Evolutionary conservation across 2,329 filamentous ascomycete species (phyloP), one percentile per base, ranked within the genome.

Genomic region (Penicillium sp.): DNA sequence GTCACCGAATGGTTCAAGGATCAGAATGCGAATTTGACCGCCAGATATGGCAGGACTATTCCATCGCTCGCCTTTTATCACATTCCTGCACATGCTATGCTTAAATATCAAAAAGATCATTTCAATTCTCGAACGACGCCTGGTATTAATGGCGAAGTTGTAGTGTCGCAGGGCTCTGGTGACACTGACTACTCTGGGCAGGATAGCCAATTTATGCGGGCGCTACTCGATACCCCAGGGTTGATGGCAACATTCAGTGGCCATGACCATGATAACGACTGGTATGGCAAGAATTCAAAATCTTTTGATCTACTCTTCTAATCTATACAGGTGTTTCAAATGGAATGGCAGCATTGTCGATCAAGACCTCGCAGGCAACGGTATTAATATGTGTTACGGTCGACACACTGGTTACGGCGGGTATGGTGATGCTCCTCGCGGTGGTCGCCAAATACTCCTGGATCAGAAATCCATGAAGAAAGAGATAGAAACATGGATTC

Each of bases 331-430:
- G 71, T 73, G 82, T 76, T 73, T 80, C 75, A 77, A 76, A 67
- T 78, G 77, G 78, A 61, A 71, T 6, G 51, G 48, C 6, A 57
- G 61, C 2, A 69, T 76, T 3, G 66, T 73, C 1, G 66, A 65
- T 13, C 72, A 70, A 48, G 71, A 70, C 19, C 28, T 76, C 1
- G 73, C 72, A 0, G 83, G 81, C 0, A 81, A 79, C 58, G 81
- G 81, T 1, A 55, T 80, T 6, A 71, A 75, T 46, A 60, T 83
- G 66, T 90, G 88, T 68, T 86, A 85, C 65, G 86, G 87, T 5
- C 85, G 89, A 65, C 88, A 89, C 65, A 83, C 86, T 0, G 89
- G 89, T 0, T 91, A 91, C 58, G 89, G 88, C 0, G 89, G 89
- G 0, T 91, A 91, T 66, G 86, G 87, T 0, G 79, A 80, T 49